Base-by-base conservation (phyloP, 73 alveolate species). In the Paramecium primaurelia region DNA sequence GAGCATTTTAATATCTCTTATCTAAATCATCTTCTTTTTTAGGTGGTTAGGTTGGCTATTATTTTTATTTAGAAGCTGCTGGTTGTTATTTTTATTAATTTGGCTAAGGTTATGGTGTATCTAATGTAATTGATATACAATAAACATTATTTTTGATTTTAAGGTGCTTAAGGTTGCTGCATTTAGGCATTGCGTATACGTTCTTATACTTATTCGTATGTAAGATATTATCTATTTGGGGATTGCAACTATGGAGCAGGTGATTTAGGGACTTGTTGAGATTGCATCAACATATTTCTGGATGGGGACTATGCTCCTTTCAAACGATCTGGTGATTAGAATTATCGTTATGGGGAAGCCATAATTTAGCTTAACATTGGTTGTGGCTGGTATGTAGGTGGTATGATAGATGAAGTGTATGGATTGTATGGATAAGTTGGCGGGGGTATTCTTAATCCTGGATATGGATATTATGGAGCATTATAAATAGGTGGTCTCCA, bases 1-100 rank as follows among this genome's bases (percentile, higher is more conserved):
- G 58, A 16, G 87, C 87, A 73, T 73, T 73, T 38, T 73, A 34
- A 7, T 73, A 73, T 73, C 87, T 73, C 87, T 73, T 20, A 73
- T 73, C 87, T 18, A 73, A 73, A 40, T 73, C 87, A 14, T 73
- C 87, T 10, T 36, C 60, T 16, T 36, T 8, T 4, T 73, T 37
- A 3, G 40, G 36, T 73, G 28, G 32, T 73, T 32, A 25, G 30
- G 28, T 20, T 73, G 54, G 36, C 59, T 20, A 38, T 40, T 73
- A 36, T 18, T 73, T 30, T 73, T 73, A 40, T 7, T 11, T 22
- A 36, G 87, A 59, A 25, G 30, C 58, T 14, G 30, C 18, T 16
- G 54, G 87, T 37, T 34, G 1, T 37, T 36, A 16, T 18, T 73
- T 30, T 38, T 32, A n/a, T 73, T 73, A 36, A 38, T 36, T 22